A percentile compares a stretch with the other conserved stretches of the same genome.
phyloP scores from a whole-genome alignment of 352 stramenopile genomes.

The Elongisporangium senticosum region DNA sequence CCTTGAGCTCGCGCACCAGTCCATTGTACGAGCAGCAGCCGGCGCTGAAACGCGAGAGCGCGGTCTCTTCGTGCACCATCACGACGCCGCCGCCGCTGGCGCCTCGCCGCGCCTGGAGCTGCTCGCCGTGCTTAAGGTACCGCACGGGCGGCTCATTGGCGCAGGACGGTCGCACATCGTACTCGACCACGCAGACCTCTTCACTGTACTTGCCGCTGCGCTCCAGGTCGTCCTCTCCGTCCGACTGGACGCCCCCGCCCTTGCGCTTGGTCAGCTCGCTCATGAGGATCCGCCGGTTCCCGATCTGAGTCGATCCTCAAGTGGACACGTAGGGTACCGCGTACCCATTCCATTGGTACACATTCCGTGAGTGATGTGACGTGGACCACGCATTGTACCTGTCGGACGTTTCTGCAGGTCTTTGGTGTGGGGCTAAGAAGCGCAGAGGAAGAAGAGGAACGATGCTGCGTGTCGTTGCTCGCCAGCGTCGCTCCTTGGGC shows the following conservation, averaged over 20 bases:
- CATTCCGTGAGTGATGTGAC: too few species aligned
- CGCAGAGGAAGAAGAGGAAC: too few species aligned
- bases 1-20: slow-evolving; percentile 54
- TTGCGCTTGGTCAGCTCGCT: slow-evolving; percentile 54
- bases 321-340: too few species aligned
- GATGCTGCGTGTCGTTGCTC: too few species aligned
- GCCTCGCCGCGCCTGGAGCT: slow-evolving; percentile 18
- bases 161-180: slow-evolving; percentile 53
- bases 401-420: too few species aligned
- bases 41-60: slow-evolving; percentile 3
- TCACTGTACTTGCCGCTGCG: slow-evolving; percentile 7
- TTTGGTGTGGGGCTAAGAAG: too few species aligned
- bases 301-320: too few species aligned
- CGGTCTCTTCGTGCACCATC: background rate
- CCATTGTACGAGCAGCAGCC: slow-evolving; percentile 27
- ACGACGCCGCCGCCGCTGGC: slow-evolving; percentile 3
- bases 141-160: slow-evolving; percentile 34
- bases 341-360: too few species aligned
- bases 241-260: slow-evolving; percentile 10
- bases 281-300: too few species aligned
- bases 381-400: too few species aligned
- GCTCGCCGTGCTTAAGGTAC: slow-evolving; percentile 40
- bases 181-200: slow-evolving; percentile 44
- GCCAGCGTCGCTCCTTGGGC: too few species aligned
- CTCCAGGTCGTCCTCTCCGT: slow-evolving; percentile 5